Evolutionary conservation across 176 grass and related monocot genomes (phyloP).

Genomic region (bread wheat (Triticum aestivum)): DNA sequence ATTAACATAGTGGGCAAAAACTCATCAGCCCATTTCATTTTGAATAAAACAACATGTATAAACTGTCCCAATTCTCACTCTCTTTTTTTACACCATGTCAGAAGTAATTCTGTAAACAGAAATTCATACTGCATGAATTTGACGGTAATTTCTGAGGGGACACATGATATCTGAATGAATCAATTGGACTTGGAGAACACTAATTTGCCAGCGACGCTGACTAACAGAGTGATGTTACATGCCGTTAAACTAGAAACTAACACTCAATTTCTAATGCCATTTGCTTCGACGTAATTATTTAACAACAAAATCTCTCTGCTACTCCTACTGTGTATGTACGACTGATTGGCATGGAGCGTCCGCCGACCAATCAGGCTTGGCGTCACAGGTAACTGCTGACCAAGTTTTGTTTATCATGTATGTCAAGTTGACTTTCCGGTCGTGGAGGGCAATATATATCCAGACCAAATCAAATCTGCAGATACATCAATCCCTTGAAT

Average conservation of each 20-base stretch:
- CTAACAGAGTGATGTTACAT: not conserved
- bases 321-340: too few species aligned
- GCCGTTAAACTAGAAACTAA: constrained; percentile 22
- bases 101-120: too few species aligned
- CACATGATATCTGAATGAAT: too few species aligned
- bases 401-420: not conserved
- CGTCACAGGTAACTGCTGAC: not conserved
- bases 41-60: too few species aligned
- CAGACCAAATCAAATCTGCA: constrained; percentile 38
- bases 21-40: too few species aligned
- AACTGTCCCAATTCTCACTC: not conserved
- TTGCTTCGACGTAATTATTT: too few species aligned
- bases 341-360: too few species aligned
- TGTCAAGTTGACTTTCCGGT: constrained; percentile 16
- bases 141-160: not conserved
- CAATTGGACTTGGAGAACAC: too few species aligned
- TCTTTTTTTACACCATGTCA: not conserved
- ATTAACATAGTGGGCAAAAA: too few species aligned
- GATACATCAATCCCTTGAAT: constrained; percentile 37
- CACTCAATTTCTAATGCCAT: not conserved
- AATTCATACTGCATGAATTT: too few species aligned
- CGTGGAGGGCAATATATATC: constrained; percentile 22
- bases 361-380: not conserved
- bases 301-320: too few species aligned
- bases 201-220: not conserved